Conservation (phyloP, 2,329 filamentous ascomycete species). For the Trichophyton equinum region DNA sequence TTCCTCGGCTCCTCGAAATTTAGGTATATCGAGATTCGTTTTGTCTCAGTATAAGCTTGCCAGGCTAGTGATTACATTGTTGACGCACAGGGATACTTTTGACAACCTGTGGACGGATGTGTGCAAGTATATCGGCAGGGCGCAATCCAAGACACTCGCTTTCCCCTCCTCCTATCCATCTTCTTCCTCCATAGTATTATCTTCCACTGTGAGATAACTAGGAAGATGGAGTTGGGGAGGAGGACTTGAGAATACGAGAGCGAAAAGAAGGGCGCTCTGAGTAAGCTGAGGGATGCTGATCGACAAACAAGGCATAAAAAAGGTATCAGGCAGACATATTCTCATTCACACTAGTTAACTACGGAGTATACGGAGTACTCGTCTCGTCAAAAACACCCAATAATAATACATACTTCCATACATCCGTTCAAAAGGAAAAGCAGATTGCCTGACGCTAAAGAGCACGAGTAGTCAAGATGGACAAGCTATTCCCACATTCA, state of each 20-base stretch:
- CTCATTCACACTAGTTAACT: neutral
- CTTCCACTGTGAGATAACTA: too few relatives aligned
- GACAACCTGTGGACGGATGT: neutral
- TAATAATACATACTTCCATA: too few relatives aligned
- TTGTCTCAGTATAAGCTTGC: neutral
- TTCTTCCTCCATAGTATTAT: neutral
- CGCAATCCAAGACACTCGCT: neutral
- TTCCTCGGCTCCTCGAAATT: neutral
- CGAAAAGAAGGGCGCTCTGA: neutral
- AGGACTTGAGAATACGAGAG: neutral
- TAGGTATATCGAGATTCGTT: neutral
- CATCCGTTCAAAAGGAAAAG: too few relatives aligned
- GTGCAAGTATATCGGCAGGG: neutral
- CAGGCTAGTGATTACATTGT: neutral
- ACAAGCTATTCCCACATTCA: slow-evolving; percentile 9
- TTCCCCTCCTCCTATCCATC: neutral
- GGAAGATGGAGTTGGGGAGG: neutral
- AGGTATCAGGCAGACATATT: neutral
- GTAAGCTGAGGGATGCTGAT: neutral
- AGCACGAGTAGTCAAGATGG: slow-evolving; percentile 1
- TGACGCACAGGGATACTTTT: neutral
- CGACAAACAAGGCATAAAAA: neutral
- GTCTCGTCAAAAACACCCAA: neutral
- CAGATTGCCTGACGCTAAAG: too few relatives aligned
- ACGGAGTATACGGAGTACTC: neutral